Conservation (phyloP, 306 rosid species). For the Castanea sativa region DNA sequence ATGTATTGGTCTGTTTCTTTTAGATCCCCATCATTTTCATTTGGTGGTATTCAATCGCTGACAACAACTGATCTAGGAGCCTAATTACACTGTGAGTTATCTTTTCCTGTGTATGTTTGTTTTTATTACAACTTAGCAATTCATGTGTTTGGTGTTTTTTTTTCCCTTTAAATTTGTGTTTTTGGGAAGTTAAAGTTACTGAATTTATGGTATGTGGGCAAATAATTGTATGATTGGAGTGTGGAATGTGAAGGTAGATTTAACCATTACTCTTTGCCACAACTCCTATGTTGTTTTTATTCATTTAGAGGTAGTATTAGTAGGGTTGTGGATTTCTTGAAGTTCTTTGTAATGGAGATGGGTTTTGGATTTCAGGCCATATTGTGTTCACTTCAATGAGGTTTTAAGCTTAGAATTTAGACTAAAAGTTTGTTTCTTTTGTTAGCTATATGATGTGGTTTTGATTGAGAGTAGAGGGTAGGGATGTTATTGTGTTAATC, state of each 20-base stretch:
- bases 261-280: constrained; percentile 16
- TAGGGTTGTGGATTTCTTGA: not conserved
- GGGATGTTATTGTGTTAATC: not conserved
- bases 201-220: constrained; percentile 10
- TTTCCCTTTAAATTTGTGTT: not conserved
- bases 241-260: constrained; percentile 21
- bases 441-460: constrained; percentile 8
- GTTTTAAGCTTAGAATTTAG: not conserved
- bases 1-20: constrained; percentile 52
- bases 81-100: constrained; percentile 30
- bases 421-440: not conserved
- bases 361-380: not conserved
- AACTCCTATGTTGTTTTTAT: not conserved
- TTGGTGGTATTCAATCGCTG: constrained; percentile 29
- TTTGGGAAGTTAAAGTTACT: constrained; percentile 8
- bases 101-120: not conserved
- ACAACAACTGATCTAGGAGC: constrained; percentile 34
- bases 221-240: constrained; percentile 15
- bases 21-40: constrained; percentile 59
- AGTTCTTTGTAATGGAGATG: constrained; percentile 11
- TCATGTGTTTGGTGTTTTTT: constrained; percentile 6
- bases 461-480: not conserved
- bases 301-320: constrained; percentile 14
- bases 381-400: constrained; percentile 19
- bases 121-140: not conserved